Conservation (phyloP, 345 rosid species). For the Sisymbrium altissimum region DNA sequence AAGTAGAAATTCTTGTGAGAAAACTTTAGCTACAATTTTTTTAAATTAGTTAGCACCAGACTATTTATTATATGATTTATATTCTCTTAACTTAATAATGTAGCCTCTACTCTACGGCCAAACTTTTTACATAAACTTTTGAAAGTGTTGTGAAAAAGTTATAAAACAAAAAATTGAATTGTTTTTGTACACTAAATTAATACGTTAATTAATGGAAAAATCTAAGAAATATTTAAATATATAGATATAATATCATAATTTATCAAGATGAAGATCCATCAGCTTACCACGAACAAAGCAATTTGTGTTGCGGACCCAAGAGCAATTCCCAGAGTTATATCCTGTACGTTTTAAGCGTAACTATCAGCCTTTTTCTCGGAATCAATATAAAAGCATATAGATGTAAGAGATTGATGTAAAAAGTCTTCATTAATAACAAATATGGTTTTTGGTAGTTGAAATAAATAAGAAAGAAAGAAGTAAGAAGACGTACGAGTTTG, state of each 20-base stretch:
- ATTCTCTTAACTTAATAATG: too few species aligned
- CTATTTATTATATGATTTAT: neutral
- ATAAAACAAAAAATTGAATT: too few species aligned
- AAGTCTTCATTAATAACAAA: neutral
- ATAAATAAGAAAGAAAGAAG: neutral
- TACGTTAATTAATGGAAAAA: too few species aligned
- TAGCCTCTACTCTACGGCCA: too few species aligned
- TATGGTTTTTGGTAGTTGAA: neutral
- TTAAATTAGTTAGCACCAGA: neutral
- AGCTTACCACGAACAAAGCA: slow-evolving; percentile 82
- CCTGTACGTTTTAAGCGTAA: slow-evolving; percentile 39
- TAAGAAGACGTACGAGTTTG: slow-evolving; percentile 58
- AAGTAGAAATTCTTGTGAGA: too few species aligned
- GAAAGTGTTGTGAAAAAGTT: too few species aligned
- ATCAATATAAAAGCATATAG: neutral
- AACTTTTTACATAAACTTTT: too few species aligned
- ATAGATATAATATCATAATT: too few species aligned
- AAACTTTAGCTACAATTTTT: neutral
- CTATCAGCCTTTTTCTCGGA: neutral
- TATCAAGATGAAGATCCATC: neutral
- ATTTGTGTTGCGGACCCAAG: slow-evolving; percentile 94
- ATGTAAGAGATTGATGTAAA: neutral
- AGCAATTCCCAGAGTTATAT: slow-evolving; percentile 84
- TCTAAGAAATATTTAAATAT: too few species aligned
- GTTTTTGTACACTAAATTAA: too few species aligned